Base-by-base conservation (phyloP, 176 grass and related monocot genomes). In the Triticum timopheevii region DNA sequence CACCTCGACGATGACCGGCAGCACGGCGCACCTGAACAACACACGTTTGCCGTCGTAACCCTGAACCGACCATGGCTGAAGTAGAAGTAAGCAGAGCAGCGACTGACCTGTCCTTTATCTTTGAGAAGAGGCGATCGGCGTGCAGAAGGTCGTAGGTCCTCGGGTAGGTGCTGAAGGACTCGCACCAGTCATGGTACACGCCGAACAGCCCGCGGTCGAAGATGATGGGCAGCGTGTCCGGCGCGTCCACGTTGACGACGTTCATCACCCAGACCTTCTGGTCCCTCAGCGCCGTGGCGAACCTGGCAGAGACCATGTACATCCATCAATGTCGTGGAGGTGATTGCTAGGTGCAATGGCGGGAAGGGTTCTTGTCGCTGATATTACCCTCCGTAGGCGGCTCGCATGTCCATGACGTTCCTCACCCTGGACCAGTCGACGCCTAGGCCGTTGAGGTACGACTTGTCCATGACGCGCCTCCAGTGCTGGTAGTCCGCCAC, bases 161-260 rank as follows among this genome's bases (percentile, higher is more conserved):
- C 36, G 97, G 97, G 83, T 99, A 99, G 42, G 94, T 94, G 90
- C 97, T 99, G 78, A 99, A 99, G 5, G 97, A 99, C 82, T 99
- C 97, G 72, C 97, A 99, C 97, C 97, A 99, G 67, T 99, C 97
- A 79, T 99, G 97, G 85, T 99, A 96, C n/a, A 99, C 94, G 47
- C 97, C 97, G 17, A 99, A 81, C 10, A 99, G 89, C 19, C 97
- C 97, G 6, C 97, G 92, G 82, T 99, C 94, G 25, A 94, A 99
- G 84, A 99, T 99, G 74, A 96, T 87, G 13, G 97, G 94, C 56
- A 99, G 87, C 69, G 97, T 99, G 88, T 96, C 92, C 2, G 94
- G 77, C 24, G 90, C 92, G 47, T 99, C 97, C 0, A 94, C 84
- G 45, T 91, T 99, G 61, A 96, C 97, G 1, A 99, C 92, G 87